These are phyloP conservation scores for Tolypocladium inflatum DNA, from an alignment of 2,329 filamentous ascomycete species.

Conservation along the genomic window DNA sequence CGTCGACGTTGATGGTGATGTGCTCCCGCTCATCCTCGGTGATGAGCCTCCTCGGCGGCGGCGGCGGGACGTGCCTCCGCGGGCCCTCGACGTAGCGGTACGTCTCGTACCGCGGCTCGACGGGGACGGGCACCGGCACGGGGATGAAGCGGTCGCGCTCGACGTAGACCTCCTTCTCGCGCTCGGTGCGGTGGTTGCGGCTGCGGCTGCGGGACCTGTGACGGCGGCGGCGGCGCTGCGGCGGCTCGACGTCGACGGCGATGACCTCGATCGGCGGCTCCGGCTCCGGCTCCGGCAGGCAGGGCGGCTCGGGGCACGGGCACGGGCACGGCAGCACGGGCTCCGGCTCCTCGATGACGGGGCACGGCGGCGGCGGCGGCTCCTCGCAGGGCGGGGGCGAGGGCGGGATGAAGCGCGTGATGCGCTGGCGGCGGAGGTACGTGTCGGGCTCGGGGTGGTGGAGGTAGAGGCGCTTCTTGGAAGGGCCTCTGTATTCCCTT, in stretches of 20 bases:
- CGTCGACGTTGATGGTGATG: constrained; percentile 20
- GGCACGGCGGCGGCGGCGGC: constrained; percentile 9
- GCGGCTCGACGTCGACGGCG: constrained; percentile 25
- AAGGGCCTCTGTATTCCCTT: constrained; percentile 12
- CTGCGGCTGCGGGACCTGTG: constrained; percentile 16
- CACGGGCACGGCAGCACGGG: constrained; percentile 3
- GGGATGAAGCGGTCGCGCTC: constrained; percentile 41
- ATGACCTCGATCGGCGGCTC: constrained; percentile 28
- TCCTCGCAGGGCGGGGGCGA: constrained; percentile 18
- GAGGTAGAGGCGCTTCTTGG: constrained; percentile 34
- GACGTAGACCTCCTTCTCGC: constrained; percentile 38
- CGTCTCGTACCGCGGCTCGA: constrained; percentile 33
- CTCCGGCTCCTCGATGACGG: constrained; percentile 9
- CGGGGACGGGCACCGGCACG: constrained; percentile 30
- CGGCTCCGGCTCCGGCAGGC: constrained; percentile 12
- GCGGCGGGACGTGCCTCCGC: constrained; percentile 20
- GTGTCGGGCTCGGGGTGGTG: constrained; percentile 29
- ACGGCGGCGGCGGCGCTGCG: constrained; percentile 12
- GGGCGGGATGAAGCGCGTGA: constrained; percentile 29
- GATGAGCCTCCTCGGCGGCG: constrained; percentile 20
- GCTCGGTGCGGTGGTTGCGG: constrained; percentile 12
- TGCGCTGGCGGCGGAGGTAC: constrained; percentile 21
- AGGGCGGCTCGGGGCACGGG: constrained; percentile 3
- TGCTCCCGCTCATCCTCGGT: constrained; percentile 16
- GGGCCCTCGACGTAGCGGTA: constrained; percentile 45